Conservation (phyloP, 139 green algal species). For the Chlamydomonas schloesseri region DNA sequence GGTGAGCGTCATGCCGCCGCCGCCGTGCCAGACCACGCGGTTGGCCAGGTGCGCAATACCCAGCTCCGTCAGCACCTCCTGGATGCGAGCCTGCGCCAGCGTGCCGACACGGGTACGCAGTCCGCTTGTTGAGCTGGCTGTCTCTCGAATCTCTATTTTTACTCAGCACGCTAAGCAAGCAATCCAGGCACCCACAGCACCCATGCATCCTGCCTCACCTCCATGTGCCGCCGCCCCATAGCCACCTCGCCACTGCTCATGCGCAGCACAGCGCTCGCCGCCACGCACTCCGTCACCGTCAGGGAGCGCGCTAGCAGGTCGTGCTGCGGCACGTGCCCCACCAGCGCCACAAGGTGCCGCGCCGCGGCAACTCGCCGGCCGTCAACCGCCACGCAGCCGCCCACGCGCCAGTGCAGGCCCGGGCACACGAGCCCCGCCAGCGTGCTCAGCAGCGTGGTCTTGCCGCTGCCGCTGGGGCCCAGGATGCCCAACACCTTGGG, state of each 20-base stretch:
- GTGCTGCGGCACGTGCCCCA: constrained; percentile 77
- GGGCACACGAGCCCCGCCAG: constrained; percentile 58
- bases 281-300: constrained; percentile 76
- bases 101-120: too few species aligned
- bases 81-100: constrained; percentile 12
- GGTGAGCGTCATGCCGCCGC: background rate
- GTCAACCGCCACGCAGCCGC: constrained; percentile 33
- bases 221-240: background rate
- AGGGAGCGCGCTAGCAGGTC: constrained; percentile 76
- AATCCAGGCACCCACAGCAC: too few species aligned
- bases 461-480: constrained; percentile 75
- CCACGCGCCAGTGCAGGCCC: constrained; percentile 37
- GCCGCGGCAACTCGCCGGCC: background rate
- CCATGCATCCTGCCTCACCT: too few species aligned
- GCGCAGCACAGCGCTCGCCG: constrained; percentile 50
- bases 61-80: constrained; percentile 29
- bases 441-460: constrained; percentile 79
- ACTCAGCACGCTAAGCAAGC: too few species aligned
- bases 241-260: constrained; percentile 1
- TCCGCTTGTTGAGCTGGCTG: too few species aligned
- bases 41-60: constrained; percentile 38
- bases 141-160: too few species aligned
- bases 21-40: constrained; percentile 23
- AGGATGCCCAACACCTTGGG: constrained; percentile 63
- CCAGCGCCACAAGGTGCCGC: constrained; percentile 20